phyloP scores from a whole-genome alignment of 2,329 filamentous ascomycete species.

The Diaporthe humulicola region DNA sequence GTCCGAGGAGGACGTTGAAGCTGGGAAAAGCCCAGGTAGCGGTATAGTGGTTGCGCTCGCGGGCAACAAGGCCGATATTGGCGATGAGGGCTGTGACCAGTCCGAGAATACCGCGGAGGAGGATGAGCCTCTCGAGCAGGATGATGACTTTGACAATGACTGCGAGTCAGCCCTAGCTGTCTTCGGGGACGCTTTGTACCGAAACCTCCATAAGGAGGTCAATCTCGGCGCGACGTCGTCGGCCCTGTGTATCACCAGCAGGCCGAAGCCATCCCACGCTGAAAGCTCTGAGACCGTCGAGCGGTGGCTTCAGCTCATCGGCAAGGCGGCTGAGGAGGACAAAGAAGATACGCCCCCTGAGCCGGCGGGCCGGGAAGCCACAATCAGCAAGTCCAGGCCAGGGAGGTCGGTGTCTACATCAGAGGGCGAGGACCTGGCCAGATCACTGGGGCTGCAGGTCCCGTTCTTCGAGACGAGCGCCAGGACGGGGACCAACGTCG shows the following conservation, averaged over 20 bases:
- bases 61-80: constrained; percentile 76
- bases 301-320: neutral
- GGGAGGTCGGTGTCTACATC: constrained; percentile 57
- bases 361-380: neutral
- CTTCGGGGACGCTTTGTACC: neutral
- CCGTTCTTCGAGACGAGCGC: constrained; percentile 81
- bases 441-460: constrained; percentile 72
- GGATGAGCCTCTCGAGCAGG: neutral
- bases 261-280: neutral
- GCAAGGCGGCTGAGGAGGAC: neutral
- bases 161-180: constrained; percentile 14
- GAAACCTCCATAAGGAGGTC: neutral
- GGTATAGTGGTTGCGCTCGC: constrained; percentile 73
- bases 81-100: constrained; percentile 29
- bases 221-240: neutral
- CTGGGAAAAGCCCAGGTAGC: constrained; percentile 28
- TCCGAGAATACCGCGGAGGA: neutral
- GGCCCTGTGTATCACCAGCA: neutral
- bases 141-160: constrained; percentile 2
- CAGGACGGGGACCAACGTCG: constrained; percentile 77
- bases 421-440: constrained; percentile 70
- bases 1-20: neutral
- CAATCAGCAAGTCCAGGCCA: neutral
- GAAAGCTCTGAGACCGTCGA: constrained; percentile 16
- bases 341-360: neutral